Evolutionary conservation across 768 basidiomycete genomes (phyloP).

Genomic region (Lentinus brumalis): DNA sequence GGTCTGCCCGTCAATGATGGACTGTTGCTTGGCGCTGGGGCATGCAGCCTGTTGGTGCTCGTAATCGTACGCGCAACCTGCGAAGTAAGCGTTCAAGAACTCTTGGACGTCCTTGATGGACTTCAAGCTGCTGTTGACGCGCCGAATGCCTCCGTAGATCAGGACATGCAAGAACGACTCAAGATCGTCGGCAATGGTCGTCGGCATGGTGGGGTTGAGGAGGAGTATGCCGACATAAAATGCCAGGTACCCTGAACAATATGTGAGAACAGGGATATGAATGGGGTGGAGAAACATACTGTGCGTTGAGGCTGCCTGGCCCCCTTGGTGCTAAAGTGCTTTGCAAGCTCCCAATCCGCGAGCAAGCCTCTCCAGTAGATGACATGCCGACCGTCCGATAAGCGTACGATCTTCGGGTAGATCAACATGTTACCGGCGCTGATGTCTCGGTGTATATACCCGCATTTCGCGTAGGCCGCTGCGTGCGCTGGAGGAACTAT

Average conservation of each 20-base stretch:
- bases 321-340: neutral
- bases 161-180: conserved; percentile 15
- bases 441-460: neutral
- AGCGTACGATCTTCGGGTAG: neutral
- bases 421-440: neutral
- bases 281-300: neutral
- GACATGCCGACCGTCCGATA: neutral
- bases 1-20: neutral
- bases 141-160: conserved; percentile 2
- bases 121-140: neutral
- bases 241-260: conserved; percentile 18
- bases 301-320: neutral
- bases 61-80: neutral
- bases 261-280: neutral
- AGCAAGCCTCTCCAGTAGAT: neutral
- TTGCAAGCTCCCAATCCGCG: neutral
- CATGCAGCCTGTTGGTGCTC: neutral
- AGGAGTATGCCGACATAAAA: conserved; percentile 13
- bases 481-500: neutral
- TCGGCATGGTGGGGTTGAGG: neutral
- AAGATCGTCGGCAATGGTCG: conserved; percentile 15
- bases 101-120: neutral
- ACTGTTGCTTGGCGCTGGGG: neutral
- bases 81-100: conserved; percentile 1
- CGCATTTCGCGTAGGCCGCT: neutral